A percentile compares a stretch with the other conserved stretches of the same genome.
Evolutionary conservation across 1,139 yeast species (phyloP).

Genomic region (Geotrichum reessii): DNA sequence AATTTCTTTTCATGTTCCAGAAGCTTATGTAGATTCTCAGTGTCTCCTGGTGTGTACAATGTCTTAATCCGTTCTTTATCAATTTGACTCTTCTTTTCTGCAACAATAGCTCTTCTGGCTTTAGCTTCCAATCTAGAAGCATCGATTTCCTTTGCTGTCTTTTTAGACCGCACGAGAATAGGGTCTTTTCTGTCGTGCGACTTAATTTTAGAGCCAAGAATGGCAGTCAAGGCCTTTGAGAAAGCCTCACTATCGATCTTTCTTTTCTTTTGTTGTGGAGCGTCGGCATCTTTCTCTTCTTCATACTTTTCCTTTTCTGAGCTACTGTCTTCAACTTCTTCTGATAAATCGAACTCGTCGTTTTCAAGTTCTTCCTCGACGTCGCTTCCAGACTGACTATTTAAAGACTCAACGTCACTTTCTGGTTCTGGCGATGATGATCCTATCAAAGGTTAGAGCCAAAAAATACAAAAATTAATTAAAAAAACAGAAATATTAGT

Average conservation of each 20-base stretch:
- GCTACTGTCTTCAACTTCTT: slow-evolving; percentile 22
- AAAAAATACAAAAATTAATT: neutral
- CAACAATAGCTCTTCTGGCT: slow-evolving; percentile 64
- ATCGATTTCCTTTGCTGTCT: slow-evolving; percentile 64
- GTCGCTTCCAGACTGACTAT: slow-evolving; percentile 7
- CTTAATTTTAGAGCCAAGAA: slow-evolving; percentile 77
- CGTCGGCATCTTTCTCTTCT: slow-evolving; percentile 28
- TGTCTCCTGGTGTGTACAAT: slow-evolving; percentile 47
- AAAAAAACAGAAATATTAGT: neutral
- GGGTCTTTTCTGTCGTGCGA: slow-evolving; percentile 88
- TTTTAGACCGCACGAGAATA: slow-evolving; percentile 67
- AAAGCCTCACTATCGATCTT: slow-evolving; percentile 63
- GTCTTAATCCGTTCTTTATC: slow-evolving; percentile 56
- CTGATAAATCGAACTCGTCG: slow-evolving; percentile 19
- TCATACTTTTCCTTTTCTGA: slow-evolving; percentile 24
- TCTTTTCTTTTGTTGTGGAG: slow-evolving; percentile 32
- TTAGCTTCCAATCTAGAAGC: slow-evolving; percentile 76
- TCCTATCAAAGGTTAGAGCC: slow-evolving; percentile 1
- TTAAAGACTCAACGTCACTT: slow-evolving; percentile 9
- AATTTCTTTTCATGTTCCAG: slow-evolving; percentile 66
- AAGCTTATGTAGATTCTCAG: slow-evolving; percentile 48
- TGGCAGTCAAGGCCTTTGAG: slow-evolving; percentile 77
- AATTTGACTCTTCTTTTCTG: slow-evolving; percentile 63
- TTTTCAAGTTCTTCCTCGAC: slow-evolving; percentile 15
- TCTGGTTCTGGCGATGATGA: neutral